Conservation (phyloP, 352 stramenopile genomes). For the Elongisporangium undulatum region DNA sequence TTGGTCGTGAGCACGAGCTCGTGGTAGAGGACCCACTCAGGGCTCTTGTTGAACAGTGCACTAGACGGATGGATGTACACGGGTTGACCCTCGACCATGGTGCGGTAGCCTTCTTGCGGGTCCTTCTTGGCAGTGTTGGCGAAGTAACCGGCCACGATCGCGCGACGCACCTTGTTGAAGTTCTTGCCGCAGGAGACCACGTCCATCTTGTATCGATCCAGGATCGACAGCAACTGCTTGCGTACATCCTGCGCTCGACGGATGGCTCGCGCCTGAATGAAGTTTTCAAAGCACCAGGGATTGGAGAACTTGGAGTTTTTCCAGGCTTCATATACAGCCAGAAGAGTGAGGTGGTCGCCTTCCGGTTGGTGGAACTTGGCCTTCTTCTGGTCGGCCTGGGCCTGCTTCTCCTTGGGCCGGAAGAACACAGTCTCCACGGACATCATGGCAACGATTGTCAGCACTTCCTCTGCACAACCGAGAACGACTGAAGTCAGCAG, state of each 20-base stretch:
- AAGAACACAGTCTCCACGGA: slow-evolving; percentile 99
- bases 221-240: slow-evolving; percentile 98
- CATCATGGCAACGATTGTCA: slow-evolving; percentile 99
- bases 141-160: slow-evolving; percentile 99
- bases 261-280: slow-evolving; percentile 97
- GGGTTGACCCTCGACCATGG: slow-evolving; percentile 97
- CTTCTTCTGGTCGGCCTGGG: slow-evolving; percentile 99
- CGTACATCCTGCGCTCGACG: slow-evolving; percentile 96
- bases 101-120: slow-evolving; percentile 98
- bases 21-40: slow-evolving; percentile 98
- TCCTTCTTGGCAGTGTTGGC: slow-evolving; percentile 99
- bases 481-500: slow-evolving; percentile 97
- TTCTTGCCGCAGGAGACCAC: slow-evolving; percentile 96
- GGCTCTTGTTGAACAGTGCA: slow-evolving; percentile 98
- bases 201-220: slow-evolving; percentile 99
- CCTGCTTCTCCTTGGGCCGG: slow-evolving; percentile 98
- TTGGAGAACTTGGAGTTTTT: slow-evolving; percentile 97
- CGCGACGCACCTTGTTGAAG: slow-evolving; percentile 97
- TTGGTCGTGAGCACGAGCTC: slow-evolving; percentile 94
- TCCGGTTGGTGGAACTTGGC: slow-evolving; percentile 99
- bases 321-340: slow-evolving; percentile 98
- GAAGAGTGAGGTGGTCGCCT: slow-evolving; percentile 97
- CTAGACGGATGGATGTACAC: slow-evolving; percentile 99
- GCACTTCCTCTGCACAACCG: slow-evolving; percentile 97
- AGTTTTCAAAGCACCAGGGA: slow-evolving; percentile 99